Evolutionary conservation across 495 filamentous ascomycete species (phyloP), one percentile per base, ranked within the genome.

Genomic region (Collariella sp.): DNA sequence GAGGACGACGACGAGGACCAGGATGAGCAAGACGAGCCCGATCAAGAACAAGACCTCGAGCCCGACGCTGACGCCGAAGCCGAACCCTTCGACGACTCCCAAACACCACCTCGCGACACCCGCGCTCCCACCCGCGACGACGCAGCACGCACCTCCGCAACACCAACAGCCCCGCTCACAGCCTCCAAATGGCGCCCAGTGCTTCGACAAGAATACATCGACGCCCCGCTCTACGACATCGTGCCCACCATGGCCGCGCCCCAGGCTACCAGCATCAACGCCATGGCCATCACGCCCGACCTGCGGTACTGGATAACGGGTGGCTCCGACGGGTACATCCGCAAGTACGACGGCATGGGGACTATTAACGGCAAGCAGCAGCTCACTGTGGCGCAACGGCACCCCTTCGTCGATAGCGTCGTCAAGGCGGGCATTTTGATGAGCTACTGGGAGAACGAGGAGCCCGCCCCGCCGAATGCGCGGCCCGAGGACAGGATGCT

Each of bases 351-450:
- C 70, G 95, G 94, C 79, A 83, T 88, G 40, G 90, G 87, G 15
- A 95, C 93, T 9, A 89, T 89, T 55, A 99, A 99, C 67, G 89
- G 89, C 57, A 96, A 95, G 67, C 81, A 88, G 31, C 85, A 90
- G 67, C 73, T 99, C 59, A 99, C 93, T 0, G 93, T 99, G 7
- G 93, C 93, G 38, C 93, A 99, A 72, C 74, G 87, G 46, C 93
- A 99, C 70, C 93, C 94, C 0, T 99, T 97, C 60, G 93, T 99
- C 33, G 93, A 99, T 64, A 95, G 87, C 57, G 93, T 99, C 15
- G 86, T 88, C 36, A 97, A 96, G 67, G 90, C 90, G 12, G 93
- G 91, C 1, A 82, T 95, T 15, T 70, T 96, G 48, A 81, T 95
- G 79, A 93, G 85, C 62, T 98, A 97, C 66, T 99, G 94, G 93